Percentiles rank a stretch among this genome's conserved stretches.
phyloP scores from a whole-genome alignment of 371 early-diverging fungal genomes.

The Agmasoma carcini region DNA sequence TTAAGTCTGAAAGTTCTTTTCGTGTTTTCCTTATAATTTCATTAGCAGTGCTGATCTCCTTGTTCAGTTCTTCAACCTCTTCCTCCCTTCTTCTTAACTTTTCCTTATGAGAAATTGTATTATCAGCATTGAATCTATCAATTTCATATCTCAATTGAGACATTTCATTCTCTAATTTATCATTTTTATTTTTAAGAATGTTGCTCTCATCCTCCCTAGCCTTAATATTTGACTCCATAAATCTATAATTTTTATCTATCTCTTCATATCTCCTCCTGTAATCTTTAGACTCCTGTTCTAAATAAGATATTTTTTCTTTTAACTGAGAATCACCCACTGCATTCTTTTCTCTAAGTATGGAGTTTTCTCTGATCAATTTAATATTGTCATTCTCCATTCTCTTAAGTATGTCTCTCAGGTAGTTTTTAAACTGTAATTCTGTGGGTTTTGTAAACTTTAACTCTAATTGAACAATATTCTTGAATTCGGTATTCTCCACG shows the following conservation, averaged over 20 bases:
- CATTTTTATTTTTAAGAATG: slow-evolving; percentile 15
- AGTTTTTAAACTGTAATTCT: slow-evolving; percentile 48
- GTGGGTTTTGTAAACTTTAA: slow-evolving; percentile 46
- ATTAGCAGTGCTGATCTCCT: slow-evolving; percentile 44
- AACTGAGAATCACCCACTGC: slow-evolving; percentile 14
- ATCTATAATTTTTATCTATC: slow-evolving; percentile 15
- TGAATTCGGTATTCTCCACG: slow-evolving; percentile 52
- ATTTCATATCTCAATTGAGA: slow-evolving; percentile 29
- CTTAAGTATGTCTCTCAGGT: slow-evolving; percentile 46
- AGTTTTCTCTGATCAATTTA: slow-evolving; percentile 48
- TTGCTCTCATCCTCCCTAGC: slow-evolving; percentile 9
- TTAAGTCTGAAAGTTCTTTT: slow-evolving; percentile 38
- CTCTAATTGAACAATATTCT: slow-evolving; percentile 52
- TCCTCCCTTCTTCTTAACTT: slow-evolving; percentile 23
- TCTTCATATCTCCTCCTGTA: slow-evolving; percentile 23
- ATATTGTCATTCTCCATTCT: slow-evolving; percentile 47
- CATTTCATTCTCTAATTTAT: slow-evolving; percentile 35
- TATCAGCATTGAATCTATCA: slow-evolving; percentile 30
- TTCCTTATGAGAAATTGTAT: slow-evolving; percentile 7
- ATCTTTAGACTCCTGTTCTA: slow-evolving; percentile 21
- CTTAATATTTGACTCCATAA: slow-evolving; percentile 9
- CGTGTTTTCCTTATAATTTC: slow-evolving; percentile 46
- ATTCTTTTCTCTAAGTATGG: slow-evolving; percentile 38
- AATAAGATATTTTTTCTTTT: slow-evolving; percentile 21
- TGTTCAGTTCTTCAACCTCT: slow-evolving; percentile 30